These are phyloP conservation scores for Falciphora oryzae DNA, from an alignment of 2,329 filamentous ascomycete genomes.

Conservation along the genomic window DNA sequence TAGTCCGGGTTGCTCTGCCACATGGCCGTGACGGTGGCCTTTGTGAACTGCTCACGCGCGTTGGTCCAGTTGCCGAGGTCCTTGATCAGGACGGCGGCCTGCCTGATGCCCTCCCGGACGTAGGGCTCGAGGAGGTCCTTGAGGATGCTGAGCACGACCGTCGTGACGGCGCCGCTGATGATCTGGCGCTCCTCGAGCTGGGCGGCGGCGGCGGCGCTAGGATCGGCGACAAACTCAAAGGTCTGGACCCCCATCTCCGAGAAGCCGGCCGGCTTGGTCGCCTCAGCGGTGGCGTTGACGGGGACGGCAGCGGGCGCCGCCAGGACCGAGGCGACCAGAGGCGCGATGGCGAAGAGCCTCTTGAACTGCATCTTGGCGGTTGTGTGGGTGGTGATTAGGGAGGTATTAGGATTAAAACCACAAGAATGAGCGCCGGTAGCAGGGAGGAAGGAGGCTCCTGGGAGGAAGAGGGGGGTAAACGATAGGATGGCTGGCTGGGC, in stretches of 20 bases:
- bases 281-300: not conserved
- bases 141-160: not conserved
- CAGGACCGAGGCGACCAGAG: conserved; percentile 1
- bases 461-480: not conserved
- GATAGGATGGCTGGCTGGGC: not conserved
- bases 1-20: conserved; percentile 16
- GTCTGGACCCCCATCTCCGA: not conserved
- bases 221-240: not conserved
- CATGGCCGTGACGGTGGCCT: conserved; percentile 16
- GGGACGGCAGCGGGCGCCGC: not conserved
- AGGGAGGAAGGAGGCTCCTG: not conserved
- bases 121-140: not conserved
- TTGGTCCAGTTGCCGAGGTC: conserved; percentile 13
- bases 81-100: conserved; percentile 9
- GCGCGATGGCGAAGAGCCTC: not conserved
- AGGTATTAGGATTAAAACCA: not conserved
- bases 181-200: not conserved
- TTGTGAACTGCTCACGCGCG: conserved; percentile 17
- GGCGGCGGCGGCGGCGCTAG: not conserved
- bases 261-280: not conserved
- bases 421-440: not conserved
- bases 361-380: conserved; percentile 7
- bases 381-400: not conserved
- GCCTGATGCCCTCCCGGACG: not conserved
- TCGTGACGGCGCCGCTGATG: not conserved